Evolutionary conservation across 208 protist species (phyloP).

Genomic region (Crithidia expoeki): DNA sequence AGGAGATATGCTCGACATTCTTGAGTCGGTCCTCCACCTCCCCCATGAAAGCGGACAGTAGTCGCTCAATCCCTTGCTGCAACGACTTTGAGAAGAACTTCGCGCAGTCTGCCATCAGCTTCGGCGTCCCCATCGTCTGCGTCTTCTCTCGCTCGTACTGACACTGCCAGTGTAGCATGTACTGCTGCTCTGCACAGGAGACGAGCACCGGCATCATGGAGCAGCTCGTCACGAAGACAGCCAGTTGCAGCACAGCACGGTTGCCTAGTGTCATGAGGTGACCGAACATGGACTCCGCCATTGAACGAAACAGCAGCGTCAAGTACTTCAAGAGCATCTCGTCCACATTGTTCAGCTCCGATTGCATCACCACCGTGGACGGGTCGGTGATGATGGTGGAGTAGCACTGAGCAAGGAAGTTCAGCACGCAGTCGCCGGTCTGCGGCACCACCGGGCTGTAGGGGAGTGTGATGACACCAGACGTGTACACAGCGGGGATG

Average conservation of each 20-base stretch:
- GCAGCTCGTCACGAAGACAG: conserved; percentile 81
- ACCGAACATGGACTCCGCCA: conserved; percentile 68
- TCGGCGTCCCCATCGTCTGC: conserved; percentile 71
- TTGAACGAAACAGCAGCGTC: conserved; percentile 85
- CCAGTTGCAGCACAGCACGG: conserved; percentile 66
- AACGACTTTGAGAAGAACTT: conserved; percentile 73
- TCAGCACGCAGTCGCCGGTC: conserved; percentile 61
- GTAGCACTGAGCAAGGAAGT: conserved; percentile 78
- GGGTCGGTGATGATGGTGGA: conserved; percentile 69
- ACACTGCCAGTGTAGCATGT: conserved; percentile 80
- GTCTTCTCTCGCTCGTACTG: conserved; percentile 60
- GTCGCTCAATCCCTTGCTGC: conserved; percentile 77
- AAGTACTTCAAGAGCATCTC: conserved; percentile 93
- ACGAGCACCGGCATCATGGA: conserved; percentile 79
- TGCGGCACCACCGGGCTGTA: conserved; percentile 74
- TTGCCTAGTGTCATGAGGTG: conserved; percentile 62
- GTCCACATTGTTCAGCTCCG: conserved; percentile 91
- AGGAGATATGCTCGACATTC: conserved; percentile 49
- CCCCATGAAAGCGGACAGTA: conserved; percentile 61
- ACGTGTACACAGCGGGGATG: conserved; percentile 53
- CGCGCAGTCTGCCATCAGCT: conserved; percentile 66
- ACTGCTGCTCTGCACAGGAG: conserved; percentile 88
- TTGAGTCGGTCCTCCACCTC: conserved; percentile 71
- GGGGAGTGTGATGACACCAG: conserved; percentile 60
- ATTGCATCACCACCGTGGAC: conserved; percentile 67